Base-by-base conservation (phyloP, 768 basidiomycete genomes). In the Mycena metata region DNA sequence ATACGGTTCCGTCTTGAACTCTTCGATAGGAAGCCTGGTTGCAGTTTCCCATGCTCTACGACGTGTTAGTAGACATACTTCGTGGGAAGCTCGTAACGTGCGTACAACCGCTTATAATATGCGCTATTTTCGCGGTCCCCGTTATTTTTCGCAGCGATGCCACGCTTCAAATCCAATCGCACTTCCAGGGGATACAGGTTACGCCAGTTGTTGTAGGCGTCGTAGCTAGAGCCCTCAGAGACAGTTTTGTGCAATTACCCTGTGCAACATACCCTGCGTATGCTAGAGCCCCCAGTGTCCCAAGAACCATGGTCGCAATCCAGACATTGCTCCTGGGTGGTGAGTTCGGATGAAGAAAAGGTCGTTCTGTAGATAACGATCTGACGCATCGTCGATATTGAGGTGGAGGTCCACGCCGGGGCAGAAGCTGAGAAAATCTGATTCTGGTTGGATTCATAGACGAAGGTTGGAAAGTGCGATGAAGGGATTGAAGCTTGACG, bases 31-130 rank as follows among this genome's bases (percentile, higher is more conserved):
- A 17, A 87, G 81, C 0, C 67, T 60, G 15, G 76, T 64, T 7
- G 85, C 86, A 0, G 82, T 85, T 23, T 84, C 75, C 69, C 80
- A 84, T 12, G 87, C 87, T 10, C 86, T 87, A 45, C 26, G 23
- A 19, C 17, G 51, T 46, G 57, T 68, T 35, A 46, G 58, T 39
- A 39, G 10, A 15, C 41, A 33, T 8, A 10, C 8, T 2, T 23
- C 13, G 19, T 21, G 56, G 17, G 3, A 6, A 6, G 4, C 16
- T 19, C 35, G n/a, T 6, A 10, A 30, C 50, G 15, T n/a, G 23
- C 63, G 6, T 55, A 71, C 70, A 65, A 60, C 19, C 66, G 52
- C 54, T 71, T 71, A 19, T 65, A 62, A 19, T 64, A 67, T 24
- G 46, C 55, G 41, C 70, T 68, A 24, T 0, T 12, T 41, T 64